phyloP scores from a whole-genome alignment of 208 protist genomes.

The Strigomonas culicis region DNA sequence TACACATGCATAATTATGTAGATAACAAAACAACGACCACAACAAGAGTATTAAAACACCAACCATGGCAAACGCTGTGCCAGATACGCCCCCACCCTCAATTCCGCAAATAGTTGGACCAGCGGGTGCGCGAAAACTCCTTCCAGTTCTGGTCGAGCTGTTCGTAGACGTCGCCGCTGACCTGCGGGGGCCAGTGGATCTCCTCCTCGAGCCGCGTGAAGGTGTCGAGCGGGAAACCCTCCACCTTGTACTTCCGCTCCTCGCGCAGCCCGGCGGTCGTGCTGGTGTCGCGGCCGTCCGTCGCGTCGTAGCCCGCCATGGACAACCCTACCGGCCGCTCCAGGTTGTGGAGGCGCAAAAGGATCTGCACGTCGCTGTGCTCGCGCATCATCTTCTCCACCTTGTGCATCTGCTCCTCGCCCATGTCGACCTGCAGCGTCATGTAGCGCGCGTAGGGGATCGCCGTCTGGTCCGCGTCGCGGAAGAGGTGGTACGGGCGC shows the following conservation, averaged over 20 bases:
- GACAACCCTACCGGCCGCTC: conserved; percentile 58
- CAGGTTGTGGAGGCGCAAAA: conserved; percentile 66
- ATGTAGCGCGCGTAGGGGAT: conserved; percentile 85
- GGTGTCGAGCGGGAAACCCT: conserved; percentile 82
- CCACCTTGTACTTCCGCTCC: not conserved
- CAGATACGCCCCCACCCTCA: conserved; percentile 11
- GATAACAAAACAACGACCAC: not conserved
- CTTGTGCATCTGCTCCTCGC: conserved; percentile 76
- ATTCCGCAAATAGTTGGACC: conserved; percentile 84
- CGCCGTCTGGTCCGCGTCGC: conserved; percentile 72
- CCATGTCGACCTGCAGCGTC: conserved; percentile 80
- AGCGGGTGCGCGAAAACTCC: conserved; percentile 88
- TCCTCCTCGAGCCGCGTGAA: conserved; percentile 86
- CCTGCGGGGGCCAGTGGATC: conserved; percentile 90
- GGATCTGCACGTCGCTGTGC: conserved; percentile 79
- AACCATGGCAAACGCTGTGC: not conserved
- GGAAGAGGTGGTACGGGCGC: conserved; percentile 79
- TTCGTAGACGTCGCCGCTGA: conserved; percentile 79
- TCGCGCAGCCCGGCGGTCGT: conserved; percentile 17
- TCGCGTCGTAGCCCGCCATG: not conserved
- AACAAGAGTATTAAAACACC: too few relatives aligned
- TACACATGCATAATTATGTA: not conserved
- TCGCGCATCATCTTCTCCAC: conserved; percentile 78
- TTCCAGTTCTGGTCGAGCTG: conserved; percentile 93
- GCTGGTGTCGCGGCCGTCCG: conserved; percentile 14